phyloP scores from a whole-genome alignment of 1,139 yeast species.

The Tardiomyces digboiensis region DNA sequence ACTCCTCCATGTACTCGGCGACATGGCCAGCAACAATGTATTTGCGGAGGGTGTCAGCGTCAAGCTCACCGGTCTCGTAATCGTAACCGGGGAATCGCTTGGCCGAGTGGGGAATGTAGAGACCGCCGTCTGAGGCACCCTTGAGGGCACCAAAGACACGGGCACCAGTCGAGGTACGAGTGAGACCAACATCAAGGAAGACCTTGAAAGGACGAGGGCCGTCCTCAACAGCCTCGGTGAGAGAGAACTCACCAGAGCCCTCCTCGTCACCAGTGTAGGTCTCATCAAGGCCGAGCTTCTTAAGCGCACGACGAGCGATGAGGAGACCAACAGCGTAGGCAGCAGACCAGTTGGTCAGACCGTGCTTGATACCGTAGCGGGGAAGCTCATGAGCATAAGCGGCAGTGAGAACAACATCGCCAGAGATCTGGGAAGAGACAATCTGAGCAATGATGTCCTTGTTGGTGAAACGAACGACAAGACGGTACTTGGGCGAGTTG shows the following conservation, averaged over 20 bases:
- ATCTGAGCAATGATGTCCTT: constrained; percentile 98
- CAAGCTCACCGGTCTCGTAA: constrained; percentile 96
- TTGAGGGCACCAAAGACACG: constrained; percentile 98
- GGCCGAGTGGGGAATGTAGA: constrained; percentile 98
- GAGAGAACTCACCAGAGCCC: constrained; percentile 97
- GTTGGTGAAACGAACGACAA: constrained; percentile 99
- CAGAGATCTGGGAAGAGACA: constrained; percentile 92
- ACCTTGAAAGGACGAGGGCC: constrained; percentile 99
- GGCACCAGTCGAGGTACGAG: constrained; percentile 99
- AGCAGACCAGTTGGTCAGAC: constrained; percentile 99
- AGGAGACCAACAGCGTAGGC: constrained; percentile 99
- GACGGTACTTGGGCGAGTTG: constrained; percentile 99
- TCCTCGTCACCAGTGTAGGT: constrained; percentile 99
- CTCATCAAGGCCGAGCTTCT: constrained; percentile 97
- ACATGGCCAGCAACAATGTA: constrained; percentile 99
- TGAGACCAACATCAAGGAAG: constrained; percentile 98
- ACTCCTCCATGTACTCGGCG: constrained; percentile 99
- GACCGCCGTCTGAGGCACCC: constrained; percentile 99
- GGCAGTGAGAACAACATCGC: constrained; percentile 93
- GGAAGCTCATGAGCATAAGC: constrained; percentile 99
- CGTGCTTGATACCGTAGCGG: constrained; percentile 95
- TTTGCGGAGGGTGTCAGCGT: constrained; percentile 95
- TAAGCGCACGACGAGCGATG: constrained; percentile 98
- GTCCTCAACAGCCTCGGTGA: constrained; percentile 99
- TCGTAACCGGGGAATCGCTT: constrained; percentile 99